Percentiles rank a stretch among this genome's conserved stretches.
Conservation (phyloP, 2,329 filamentous ascomycete genomes). For the Phaeoacremonium minimum region DNA sequence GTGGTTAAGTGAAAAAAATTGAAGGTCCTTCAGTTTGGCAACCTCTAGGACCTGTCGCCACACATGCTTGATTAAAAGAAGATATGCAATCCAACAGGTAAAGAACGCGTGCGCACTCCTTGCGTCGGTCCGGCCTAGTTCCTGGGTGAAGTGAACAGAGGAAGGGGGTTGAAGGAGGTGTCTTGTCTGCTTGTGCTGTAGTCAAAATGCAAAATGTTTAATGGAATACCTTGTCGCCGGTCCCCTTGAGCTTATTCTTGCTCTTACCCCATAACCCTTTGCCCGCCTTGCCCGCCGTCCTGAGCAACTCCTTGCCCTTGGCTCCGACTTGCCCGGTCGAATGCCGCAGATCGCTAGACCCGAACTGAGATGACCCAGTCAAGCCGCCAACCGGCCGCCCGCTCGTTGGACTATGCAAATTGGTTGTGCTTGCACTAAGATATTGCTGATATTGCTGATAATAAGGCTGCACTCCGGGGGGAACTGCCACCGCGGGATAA, state of each 20-base stretch:
- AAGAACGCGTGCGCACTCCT: too few species aligned
- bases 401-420: slow-evolving; percentile 21
- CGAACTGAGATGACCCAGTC: slow-evolving; percentile 30
- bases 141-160: neutral
- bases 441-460: slow-evolving; percentile 57
- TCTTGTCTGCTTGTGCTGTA: slow-evolving; percentile 9
- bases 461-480: too few species aligned
- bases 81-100: too few species aligned
- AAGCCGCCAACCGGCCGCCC: slow-evolving; percentile 21
- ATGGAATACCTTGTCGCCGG: slow-evolving; percentile 85
- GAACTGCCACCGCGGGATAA: slow-evolving; percentile 24
- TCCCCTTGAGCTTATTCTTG: slow-evolving; percentile 73
- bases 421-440: slow-evolving; percentile 40
- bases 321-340: slow-evolving; percentile 65
- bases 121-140: too few species aligned
- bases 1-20: too few species aligned
- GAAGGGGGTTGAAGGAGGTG: neutral
- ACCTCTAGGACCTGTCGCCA: too few species aligned
- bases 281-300: slow-evolving; percentile 81
- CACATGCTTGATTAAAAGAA: too few species aligned
- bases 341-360: slow-evolving; percentile 42
- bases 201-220: slow-evolving; percentile 33
- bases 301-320: slow-evolving; percentile 85
- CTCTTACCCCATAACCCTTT: slow-evolving; percentile 91
- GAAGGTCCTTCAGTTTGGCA: too few species aligned